A percentile compares a stretch with the other conserved stretches of the same genome.
Evolutionary conservation across 129 eudicot species (phyloP).

Genomic region (Arctium minus): DNA sequence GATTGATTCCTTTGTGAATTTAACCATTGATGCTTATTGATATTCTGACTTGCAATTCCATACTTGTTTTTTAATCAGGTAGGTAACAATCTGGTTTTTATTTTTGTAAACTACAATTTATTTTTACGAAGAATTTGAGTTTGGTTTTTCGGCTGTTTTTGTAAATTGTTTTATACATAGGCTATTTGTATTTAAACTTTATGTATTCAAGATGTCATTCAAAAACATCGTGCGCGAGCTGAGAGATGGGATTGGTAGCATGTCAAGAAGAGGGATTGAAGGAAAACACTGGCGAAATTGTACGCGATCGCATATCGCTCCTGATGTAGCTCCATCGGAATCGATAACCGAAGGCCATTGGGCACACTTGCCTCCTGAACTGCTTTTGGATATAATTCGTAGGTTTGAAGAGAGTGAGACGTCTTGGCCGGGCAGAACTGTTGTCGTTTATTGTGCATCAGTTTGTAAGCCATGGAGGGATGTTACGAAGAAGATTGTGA

Average conservation of each 20-base stretch:
- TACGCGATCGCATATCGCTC: conserved; percentile 66
- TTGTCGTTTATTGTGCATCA: conserved; percentile 71
- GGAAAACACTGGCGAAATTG: conserved; percentile 67
- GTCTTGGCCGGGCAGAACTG: conserved; percentile 77
- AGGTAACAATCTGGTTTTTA: no score
- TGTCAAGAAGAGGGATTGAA: conserved; percentile 57
- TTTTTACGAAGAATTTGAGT: no score
- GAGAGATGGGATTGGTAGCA: conserved; percentile 59
- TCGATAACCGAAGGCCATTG: conserved; percentile 59
- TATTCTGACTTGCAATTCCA: no score
- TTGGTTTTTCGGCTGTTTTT: no score
- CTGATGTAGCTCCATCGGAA: conserved; percentile 51
- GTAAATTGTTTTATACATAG: no score
- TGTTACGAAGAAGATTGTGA: conserved; percentile 78
- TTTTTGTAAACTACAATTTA: no score
- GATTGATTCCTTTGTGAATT: no score
- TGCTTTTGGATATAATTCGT: conserved; percentile 74
- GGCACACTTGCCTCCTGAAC: conserved; percentile 88
- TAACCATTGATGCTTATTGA: no score
- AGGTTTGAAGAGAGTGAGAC: conserved; percentile 85
- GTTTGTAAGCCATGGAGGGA: conserved; percentile 94
- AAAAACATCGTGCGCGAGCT: conserved; percentile 62
- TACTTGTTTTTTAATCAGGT: no score
- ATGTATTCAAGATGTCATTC: conserved; percentile 49
- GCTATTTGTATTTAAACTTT: no score